Evolutionary conservation across 78 protist genomes (phyloP), one percentile per base, ranked within the genome.

Genomic region (Cavenderia fasciculata): DNA sequence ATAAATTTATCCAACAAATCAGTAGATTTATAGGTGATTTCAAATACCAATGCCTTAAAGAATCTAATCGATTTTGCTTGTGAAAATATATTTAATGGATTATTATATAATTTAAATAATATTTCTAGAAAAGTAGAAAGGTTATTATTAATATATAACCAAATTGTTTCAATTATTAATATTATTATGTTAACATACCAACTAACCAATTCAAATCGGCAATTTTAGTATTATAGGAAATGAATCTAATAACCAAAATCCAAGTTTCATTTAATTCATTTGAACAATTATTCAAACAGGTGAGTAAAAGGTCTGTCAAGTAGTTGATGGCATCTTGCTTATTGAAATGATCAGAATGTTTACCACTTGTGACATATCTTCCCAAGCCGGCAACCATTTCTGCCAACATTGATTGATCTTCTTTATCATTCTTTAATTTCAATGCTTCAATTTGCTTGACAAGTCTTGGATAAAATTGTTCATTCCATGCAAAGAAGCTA

Each of bases 311-410:
- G 6, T 46, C 43, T 2, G 75, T 56, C 5, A 68, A 10, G 0
- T 68, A 59, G 4, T n/a, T 1, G 0, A 71, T 3, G 1, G 31
- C 65, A 0, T 68, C 78, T 38, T 7, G 2, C 27, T 43, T 10
- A 5, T 21, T 33, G 2, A 47, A 47, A 5, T 2, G 4, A 40
- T 63, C 47, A 1, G 72, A 47, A n/a, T n/a, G n/a, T 38, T 19
- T 49, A 14, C 63, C 61, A 54, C 34, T 54, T 34, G 61, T 34
- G 25, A 68, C 49, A 56, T 41, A 82, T 52, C 90, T 52, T 18
- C 51, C 59, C 7, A 82, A 3, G 43, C 78, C 90, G 23, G 71
- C 76, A 14, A 82, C 16, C 6, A 82, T 82, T 36, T 82, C 90
- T 19, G 75, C 33, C 18, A 82, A n/a, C 21, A 68, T 34, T 29